Base-by-base conservation (phyloP, 2,329 filamentous ascomycete species). In the Diplodia intermedia region DNA sequence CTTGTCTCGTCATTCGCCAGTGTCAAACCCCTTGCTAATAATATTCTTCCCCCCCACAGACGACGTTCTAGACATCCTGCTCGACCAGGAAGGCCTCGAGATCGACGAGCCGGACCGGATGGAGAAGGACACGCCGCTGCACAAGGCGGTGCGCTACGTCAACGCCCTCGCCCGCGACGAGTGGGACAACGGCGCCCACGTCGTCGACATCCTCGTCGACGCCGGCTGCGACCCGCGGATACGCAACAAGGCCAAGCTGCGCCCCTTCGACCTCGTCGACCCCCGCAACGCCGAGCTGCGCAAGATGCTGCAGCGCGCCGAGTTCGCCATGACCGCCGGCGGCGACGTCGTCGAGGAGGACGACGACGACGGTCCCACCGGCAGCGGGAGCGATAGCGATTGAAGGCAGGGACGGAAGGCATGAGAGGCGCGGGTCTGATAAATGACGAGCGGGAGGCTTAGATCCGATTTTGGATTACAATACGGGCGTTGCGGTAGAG, bases 11-110 rank as follows among this genome's bases (percentile, higher is more conserved):
- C 31, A 7, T 33, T 33, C 31, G 31, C 8, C 8, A 1, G 31
- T 33, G 31, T 31, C 6, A 11, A 36, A 1, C 31, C 31, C 31
- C 20, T 47, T 61, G 23, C 56, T 60, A 60, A 60, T 3, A 26
- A 26, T 26, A 2, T 26, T 60, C 38, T n/a, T 31, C 9, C 18
- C 12, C 1, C 6, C 40, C 53, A 33, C 47, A 91, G 90, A 93
- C 82, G 91, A 95, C 75, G 84, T 93, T 70, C 90, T 96, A 76
- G 92, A 96, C 81, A 81, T 88, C 74, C 88, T 96, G 68, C 89
- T 95, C 72, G 91, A 95, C 83, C 91, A 94, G 79, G 89, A 91
- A 72, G 88, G 90, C 72, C 90, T 96, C 78, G 92, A 95, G 81
- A 94, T 93, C 82, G 92, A 96, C 82, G 90, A 91, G 66, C 75